phyloP scores from a whole-genome alignment of 2,329 filamentous ascomycete species.

The Cephalotrichum gorgonifer region DNA sequence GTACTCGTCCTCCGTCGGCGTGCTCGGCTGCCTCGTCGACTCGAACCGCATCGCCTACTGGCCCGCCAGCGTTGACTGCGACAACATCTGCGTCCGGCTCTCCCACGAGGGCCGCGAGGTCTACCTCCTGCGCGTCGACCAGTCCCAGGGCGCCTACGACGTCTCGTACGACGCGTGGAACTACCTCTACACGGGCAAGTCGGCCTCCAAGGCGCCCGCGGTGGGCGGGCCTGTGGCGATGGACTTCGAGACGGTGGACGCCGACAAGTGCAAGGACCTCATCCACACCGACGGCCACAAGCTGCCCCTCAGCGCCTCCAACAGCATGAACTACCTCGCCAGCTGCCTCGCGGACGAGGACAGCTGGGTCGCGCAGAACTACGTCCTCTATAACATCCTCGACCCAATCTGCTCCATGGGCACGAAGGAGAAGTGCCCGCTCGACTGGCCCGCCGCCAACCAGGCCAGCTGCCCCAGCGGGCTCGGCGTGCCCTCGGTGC shows the following conservation, averaged over 20 bases:
- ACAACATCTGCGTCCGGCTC: conserved; percentile 46
- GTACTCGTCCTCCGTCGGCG: conserved; percentile 47
- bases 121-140: conserved; percentile 48
- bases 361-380: conserved; percentile 42
- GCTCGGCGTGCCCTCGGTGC: conserved; percentile 22
- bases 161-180: conserved; percentile 54
- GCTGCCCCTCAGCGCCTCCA: conserved; percentile 43
- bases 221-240: conserved; percentile 40
- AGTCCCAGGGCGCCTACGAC: conserved; percentile 45
- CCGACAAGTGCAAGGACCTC: conserved; percentile 37
- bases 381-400: conserved; percentile 41
- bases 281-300: conserved; percentile 36
- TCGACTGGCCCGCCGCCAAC: conserved; percentile 37
- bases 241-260: conserved; percentile 36
- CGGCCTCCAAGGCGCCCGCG: conserved; percentile 33
- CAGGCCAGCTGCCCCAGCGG: conserved; percentile 38
- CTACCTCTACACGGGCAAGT: conserved; percentile 40
- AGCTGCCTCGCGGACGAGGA: conserved; percentile 31
- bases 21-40: conserved; percentile 50
- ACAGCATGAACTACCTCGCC: conserved; percentile 45
- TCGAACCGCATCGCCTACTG: conserved; percentile 53
- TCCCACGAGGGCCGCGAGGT: conserved; percentile 35
- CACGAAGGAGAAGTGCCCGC: conserved; percentile 37
- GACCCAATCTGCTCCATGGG: conserved; percentile 39
- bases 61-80: conserved; percentile 40